A percentile compares a stretch with the other conserved stretches of the same genome.
Evolutionary conservation across 2,329 filamentous ascomycete species (phyloP).

Genomic region (Aspergillus fischeri): DNA sequence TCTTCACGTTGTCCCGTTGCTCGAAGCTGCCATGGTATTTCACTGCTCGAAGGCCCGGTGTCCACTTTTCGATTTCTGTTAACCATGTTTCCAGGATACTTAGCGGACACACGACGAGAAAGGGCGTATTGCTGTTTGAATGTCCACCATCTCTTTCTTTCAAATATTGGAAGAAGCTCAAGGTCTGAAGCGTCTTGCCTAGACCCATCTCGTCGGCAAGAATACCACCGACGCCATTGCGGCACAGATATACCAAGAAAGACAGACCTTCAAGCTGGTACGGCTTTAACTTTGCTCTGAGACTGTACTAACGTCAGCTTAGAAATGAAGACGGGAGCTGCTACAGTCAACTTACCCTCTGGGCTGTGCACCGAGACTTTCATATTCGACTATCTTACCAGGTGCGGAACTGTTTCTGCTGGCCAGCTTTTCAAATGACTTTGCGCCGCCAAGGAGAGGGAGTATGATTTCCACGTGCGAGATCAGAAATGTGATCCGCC

Average conservation of each 20-base stretch:
- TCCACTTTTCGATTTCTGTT: conserved; percentile 46
- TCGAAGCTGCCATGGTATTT: conserved; percentile 46
- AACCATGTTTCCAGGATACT: conserved; percentile 50
- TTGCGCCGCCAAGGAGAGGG: conserved; percentile 1
- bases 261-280: conserved; percentile 50
- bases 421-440: background rate
- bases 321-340: background rate
- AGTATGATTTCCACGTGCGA: background rate
- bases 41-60: conserved; percentile 41
- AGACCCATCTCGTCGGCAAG: conserved; percentile 30
- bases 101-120: conserved; percentile 47
- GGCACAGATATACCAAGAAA: conserved; percentile 41
- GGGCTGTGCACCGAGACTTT: background rate
- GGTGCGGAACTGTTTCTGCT: background rate
- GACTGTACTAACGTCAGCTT: conserved; percentile 22
- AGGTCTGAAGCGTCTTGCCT: conserved; percentile 25
- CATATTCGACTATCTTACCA: background rate
- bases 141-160: conserved; percentile 31
- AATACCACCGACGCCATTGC: conserved; percentile 24
- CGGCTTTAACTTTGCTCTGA: conserved; percentile 50
- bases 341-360: background rate
- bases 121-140: conserved; percentile 9
- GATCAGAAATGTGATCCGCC: conserved; percentile 1
- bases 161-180: conserved; percentile 46
- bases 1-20: conserved; percentile 33